Percentiles rank a stretch among this genome's conserved stretches.
phyloP scores from a whole-genome alignment of 2,329 filamentous ascomycete genomes.

The Penicillium hesseltinei region DNA sequence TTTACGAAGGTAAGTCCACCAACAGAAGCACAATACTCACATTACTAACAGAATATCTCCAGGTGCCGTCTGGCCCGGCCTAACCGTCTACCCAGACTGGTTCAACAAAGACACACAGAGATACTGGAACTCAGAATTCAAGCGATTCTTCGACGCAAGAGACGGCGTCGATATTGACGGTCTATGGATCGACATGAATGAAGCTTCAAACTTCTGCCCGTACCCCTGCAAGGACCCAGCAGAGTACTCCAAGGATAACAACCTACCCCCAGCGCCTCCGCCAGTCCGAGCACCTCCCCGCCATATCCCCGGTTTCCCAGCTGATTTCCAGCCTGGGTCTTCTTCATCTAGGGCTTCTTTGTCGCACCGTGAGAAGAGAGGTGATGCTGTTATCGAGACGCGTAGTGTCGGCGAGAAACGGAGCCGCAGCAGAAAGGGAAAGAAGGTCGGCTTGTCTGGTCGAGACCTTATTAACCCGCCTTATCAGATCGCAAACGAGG shows the following conservation, averaged over 20 bases:
- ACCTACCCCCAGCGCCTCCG: conserved; percentile 58
- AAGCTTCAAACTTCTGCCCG: conserved; percentile 54
- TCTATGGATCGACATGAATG: conserved; percentile 73
- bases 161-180: conserved; percentile 72
- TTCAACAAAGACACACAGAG: conserved; percentile 62
- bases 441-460: conserved; percentile 58
- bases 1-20: conserved; percentile 45
- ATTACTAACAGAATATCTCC: background rate
- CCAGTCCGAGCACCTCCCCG: conserved; percentile 63
- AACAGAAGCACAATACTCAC: background rate
- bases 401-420: background rate
- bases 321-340: conserved; percentile 60
- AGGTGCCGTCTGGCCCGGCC: conserved; percentile 76
- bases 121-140: conserved; percentile 71
- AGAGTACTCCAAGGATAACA: conserved; percentile 48
- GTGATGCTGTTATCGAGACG: background rate
- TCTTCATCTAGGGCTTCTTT: conserved; percentile 1
- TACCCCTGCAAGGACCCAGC: conserved; percentile 56
- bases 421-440: conserved; percentile 27
- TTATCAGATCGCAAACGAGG: conserved; percentile 65
- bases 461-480: conserved; percentile 64
- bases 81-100: conserved; percentile 74
- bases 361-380: background rate
- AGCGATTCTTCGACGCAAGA: conserved; percentile 60
- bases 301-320: conserved; percentile 66